phyloP scores from a whole-genome alignment of 192 early-diverging fungal species.

The Funneliformis geosporum region DNA sequence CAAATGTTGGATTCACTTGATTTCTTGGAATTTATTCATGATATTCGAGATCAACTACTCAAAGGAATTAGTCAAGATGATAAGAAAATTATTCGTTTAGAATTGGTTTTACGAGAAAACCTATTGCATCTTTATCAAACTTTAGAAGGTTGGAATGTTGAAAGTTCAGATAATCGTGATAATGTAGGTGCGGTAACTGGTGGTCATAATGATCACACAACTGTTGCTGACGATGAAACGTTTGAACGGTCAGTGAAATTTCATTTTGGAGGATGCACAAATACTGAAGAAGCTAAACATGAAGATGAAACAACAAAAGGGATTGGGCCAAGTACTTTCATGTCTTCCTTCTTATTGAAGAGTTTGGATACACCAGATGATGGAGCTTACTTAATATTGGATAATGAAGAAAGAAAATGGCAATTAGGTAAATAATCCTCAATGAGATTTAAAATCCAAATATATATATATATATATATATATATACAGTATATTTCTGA shows the following conservation, averaged over 20 bases:
- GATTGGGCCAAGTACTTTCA: neutral
- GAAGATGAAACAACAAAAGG: neutral
- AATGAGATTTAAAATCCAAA: neutral
- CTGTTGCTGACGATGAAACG: neutral
- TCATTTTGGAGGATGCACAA: neutral
- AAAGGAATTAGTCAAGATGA: neutral
- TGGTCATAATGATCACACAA: neutral
- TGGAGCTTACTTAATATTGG: neutral
- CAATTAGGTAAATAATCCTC: neutral
- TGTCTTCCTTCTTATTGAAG: neutral
- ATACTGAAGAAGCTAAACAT: neutral
- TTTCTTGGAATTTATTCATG: neutral
- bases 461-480: neutral
- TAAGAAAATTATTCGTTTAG: neutral
- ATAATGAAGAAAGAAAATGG: neutral
- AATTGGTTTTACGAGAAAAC: neutral
- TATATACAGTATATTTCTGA: neutral
- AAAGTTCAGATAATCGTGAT: neutral
- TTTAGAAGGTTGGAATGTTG: conserved; percentile 3
- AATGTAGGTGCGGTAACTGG: neutral
- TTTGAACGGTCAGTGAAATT: neutral
- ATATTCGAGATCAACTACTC: neutral
- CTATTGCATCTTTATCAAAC: neutral
- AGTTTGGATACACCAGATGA: neutral
- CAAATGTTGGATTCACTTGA: conserved; percentile 6